Conservation (phyloP, 2,329 filamentous ascomycete species). For the Penicillium sumatraense region DNA sequence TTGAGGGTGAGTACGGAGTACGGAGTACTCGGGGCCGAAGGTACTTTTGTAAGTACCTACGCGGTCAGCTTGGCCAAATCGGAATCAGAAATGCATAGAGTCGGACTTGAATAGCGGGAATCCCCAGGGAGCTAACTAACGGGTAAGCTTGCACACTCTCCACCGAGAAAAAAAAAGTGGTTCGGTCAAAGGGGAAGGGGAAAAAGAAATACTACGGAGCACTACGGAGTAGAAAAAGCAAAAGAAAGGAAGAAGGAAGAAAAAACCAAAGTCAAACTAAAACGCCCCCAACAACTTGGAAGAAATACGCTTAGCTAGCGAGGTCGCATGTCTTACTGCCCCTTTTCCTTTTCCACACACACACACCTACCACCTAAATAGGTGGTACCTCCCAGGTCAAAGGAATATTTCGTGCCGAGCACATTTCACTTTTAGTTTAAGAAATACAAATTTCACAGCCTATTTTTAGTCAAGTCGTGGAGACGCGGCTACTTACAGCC, state of each 20-base stretch:
- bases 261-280: neutral
- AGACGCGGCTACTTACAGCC: constrained; percentile 8
- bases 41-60: neutral
- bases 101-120: too few relatives aligned
- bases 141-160: neutral
- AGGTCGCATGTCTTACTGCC: neutral
- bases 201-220: neutral
- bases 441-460: too few relatives aligned
- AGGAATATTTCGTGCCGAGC: too few relatives aligned
- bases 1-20: neutral
- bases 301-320: neutral
- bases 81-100: too few relatives aligned
- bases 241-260: neutral
- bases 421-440: too few relatives aligned
- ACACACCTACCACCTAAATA: too few relatives aligned
- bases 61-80: too few relatives aligned
- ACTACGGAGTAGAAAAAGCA: neutral
- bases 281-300: neutral
- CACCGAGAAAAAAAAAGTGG: neutral
- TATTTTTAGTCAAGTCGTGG: constrained; percentile 15
- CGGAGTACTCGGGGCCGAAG: neutral
- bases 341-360: neutral
- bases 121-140: too few relatives aligned
- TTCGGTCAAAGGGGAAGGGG: neutral
- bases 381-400: too few relatives aligned